Percentiles rank a stretch among this genome's conserved stretches.
These are phyloP conservation scores for Pyrus pyrifolia DNA, from an alignment of 306 rosid genomes.

Conservation along the genomic window DNA sequence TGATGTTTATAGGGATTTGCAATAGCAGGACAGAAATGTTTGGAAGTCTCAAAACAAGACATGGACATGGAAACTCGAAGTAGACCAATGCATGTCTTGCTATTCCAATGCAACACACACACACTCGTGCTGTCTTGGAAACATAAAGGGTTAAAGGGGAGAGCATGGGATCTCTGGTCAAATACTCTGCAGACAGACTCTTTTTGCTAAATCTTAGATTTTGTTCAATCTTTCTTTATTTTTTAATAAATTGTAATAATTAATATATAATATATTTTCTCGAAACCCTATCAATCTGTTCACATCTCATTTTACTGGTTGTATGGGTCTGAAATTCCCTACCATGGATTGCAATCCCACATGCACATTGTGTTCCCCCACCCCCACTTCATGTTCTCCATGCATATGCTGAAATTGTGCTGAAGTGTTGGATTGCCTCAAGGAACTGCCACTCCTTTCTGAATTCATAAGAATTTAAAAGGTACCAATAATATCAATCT, in stretches of 20 bases:
- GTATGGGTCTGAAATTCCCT: background rate
- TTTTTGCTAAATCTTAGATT: conserved; percentile 39
- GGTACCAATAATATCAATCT: background rate
- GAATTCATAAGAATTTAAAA: conserved; percentile 10
- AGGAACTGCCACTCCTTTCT: conserved; percentile 22
- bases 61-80: conserved; percentile 53
- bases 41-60: conserved; percentile 55
- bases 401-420: conserved; percentile 32
- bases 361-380: conserved; percentile 41
- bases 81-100: conserved; percentile 25
- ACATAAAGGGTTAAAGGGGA: conserved; percentile 19
- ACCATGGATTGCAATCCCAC: conserved; percentile 21
- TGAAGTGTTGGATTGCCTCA: conserved; percentile 25
- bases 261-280: background rate
- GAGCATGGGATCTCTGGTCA: conserved; percentile 53
- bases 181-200: conserved; percentile 23
- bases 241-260: background rate
- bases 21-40: conserved; percentile 35
- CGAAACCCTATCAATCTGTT: background rate
- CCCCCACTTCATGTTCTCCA: conserved; percentile 27
- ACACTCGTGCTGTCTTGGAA: conserved; percentile 81
- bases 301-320: background rate
- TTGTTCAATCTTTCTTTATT: conserved; percentile 29
- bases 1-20: conserved; percentile 53
- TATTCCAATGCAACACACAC: conserved; percentile 29